Evolutionary conservation across 1,139 yeast genomes (phyloP).

Genomic region (Arxiozyma slooffiae): DNA sequence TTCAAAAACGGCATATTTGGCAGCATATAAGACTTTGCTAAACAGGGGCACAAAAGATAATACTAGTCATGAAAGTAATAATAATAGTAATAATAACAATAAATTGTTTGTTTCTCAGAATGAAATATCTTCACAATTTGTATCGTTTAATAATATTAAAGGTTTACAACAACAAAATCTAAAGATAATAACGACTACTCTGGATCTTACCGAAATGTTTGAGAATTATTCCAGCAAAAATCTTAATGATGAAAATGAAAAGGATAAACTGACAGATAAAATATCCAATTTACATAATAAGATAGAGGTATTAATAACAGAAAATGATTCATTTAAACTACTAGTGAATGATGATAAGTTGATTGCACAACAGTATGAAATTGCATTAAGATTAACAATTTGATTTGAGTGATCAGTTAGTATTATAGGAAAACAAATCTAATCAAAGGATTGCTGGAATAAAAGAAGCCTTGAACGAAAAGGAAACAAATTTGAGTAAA

Average conservation of each 20-base stretch:
- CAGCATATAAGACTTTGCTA: constrained; percentile 69
- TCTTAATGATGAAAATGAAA: not conserved
- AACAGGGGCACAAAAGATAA: constrained; percentile 55
- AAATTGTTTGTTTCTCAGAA: constrained; percentile 53
- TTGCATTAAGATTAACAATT: constrained; percentile 43
- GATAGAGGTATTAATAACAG: constrained; percentile 23
- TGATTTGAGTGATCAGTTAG: constrained; percentile 30
- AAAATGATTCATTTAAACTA: constrained; percentile 6
- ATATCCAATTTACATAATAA: constrained; percentile 1
- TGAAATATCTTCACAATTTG: constrained; percentile 62
- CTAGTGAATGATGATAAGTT: not conserved
- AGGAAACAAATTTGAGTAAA: constrained; percentile 9
- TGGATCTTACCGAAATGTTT: constrained; percentile 55
- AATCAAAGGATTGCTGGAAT: not conserved
- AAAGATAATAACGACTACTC: constrained; percentile 54
- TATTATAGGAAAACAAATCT: constrained; percentile 19
- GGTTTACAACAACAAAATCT: constrained; percentile 70
- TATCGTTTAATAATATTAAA: constrained; percentile 53
- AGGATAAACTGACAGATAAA: constrained; percentile 10
- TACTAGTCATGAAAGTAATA: constrained; percentile 33
- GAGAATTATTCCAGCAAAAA: constrained; percentile 31
- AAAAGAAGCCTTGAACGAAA: not conserved
- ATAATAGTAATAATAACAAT: constrained; percentile 25
- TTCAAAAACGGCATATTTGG: constrained; percentile 62
- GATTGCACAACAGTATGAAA: not conserved